A percentile compares a stretch with the other conserved stretches of the same genome.
These are phyloP conservation scores for Russula dissimulans DNA, from an alignment of 768 basidiomycete species.

Conservation along the genomic window DNA sequence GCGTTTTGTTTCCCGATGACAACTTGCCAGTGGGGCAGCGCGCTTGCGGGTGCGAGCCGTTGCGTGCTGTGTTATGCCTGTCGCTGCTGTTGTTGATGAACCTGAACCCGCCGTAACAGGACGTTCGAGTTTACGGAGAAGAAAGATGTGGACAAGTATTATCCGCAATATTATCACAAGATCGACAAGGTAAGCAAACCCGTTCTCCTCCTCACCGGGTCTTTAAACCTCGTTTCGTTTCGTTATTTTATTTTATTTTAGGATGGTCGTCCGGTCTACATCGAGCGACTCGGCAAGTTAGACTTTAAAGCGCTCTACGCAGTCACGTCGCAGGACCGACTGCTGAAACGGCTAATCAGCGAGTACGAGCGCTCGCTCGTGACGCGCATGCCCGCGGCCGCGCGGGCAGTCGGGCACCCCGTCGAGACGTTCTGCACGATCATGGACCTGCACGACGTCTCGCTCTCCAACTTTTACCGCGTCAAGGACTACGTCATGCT, in stretches of 20 bases:
- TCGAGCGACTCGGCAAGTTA: constrained; percentile 86
- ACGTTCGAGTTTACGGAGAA: constrained; percentile 85
- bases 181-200: constrained; percentile 62
- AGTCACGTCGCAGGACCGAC: constrained; percentile 78
- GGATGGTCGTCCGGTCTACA: constrained; percentile 94
- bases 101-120: constrained; percentile 29
- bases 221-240: too few relatives aligned
- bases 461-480: constrained; percentile 70
- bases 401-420: constrained; percentile 63
- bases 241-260: constrained; percentile 24
- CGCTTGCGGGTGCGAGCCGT: too few relatives aligned
- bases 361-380: constrained; percentile 89
- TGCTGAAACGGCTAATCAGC: constrained; percentile 76
- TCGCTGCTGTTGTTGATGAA: too few relatives aligned
- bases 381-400: constrained; percentile 75
- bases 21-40: too few relatives aligned
- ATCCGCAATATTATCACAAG: constrained; percentile 95
- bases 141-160: constrained; percentile 77
- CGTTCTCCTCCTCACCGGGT: neutral
- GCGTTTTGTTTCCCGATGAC: constrained; percentile 21
- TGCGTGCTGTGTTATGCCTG: too few relatives aligned
- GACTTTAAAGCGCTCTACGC: constrained; percentile 78
- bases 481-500: constrained; percentile 87
- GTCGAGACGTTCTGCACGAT: constrained; percentile 98
- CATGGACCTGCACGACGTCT: constrained; percentile 73